Evolutionary conservation across 2,329 filamentous ascomycete species (phyloP).

Genomic region (Cladophialophora psammophila): DNA sequence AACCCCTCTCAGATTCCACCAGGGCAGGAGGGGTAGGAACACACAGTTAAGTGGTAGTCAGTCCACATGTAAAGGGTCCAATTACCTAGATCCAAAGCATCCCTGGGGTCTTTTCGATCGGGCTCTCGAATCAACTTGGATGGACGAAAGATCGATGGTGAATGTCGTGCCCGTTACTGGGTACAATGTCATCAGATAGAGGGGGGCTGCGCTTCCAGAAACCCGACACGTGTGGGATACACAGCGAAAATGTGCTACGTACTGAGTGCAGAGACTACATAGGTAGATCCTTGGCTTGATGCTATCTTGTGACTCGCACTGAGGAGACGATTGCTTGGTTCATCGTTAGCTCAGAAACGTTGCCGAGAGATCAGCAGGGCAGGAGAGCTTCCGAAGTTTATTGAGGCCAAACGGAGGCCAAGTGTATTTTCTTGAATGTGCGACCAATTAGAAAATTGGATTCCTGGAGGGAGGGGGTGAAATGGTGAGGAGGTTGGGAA

Average conservation of each 20-base stretch:
- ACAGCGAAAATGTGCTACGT: background rate
- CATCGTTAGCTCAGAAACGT: background rate
- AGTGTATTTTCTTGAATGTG: slow-evolving; percentile 5
- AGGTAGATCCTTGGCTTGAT: slow-evolving; percentile 1
- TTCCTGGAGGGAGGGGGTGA: slow-evolving; percentile 3
- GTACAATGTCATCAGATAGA: background rate
- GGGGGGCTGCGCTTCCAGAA: background rate
- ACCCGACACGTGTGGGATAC: background rate
- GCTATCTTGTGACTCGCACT: slow-evolving; percentile 24
- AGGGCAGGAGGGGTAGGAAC: slow-evolving; percentile 13
- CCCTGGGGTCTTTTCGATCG: background rate
- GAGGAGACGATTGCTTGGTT: slow-evolving; percentile 18
- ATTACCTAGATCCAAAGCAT: background rate
- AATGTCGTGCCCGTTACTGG: slow-evolving; percentile 2
- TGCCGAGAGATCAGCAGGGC: slow-evolving; percentile 17
- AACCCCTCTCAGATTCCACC: background rate
- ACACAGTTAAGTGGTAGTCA: background rate
- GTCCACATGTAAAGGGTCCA: slow-evolving; percentile 23
- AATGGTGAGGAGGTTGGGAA: slow-evolving; percentile 26
- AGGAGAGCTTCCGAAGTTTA: background rate
- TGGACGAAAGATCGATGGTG: background rate
- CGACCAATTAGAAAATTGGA: slow-evolving; percentile 28
- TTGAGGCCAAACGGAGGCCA: background rate
- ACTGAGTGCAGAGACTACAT: background rate
- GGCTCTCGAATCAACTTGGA: background rate